Evolutionary conservation across 139 green algal genomes (phyloP), one percentile per base, ranked within the genome.

Genomic region (Mychonastes homosphaera): DNA sequence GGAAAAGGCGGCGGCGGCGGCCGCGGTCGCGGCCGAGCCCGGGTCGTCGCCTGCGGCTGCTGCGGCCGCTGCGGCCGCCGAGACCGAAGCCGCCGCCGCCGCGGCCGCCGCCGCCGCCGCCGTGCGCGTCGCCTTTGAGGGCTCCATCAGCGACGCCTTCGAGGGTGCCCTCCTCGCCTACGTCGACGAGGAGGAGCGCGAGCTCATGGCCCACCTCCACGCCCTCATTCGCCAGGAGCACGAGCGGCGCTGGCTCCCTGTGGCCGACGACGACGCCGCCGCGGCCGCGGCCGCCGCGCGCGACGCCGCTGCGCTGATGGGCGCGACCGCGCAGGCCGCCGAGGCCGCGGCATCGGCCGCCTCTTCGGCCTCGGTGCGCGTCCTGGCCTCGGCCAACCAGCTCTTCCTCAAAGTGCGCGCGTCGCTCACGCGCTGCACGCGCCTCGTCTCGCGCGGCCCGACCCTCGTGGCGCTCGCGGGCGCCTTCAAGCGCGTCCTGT

Each of bases 321-420:
- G 36, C 60, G 49, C 54, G 39, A 70, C 43, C 45, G 58, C 76
- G 58, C 39, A 85, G 13, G 85, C 85, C 67, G 49, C 85, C 48
- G 67, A 65, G 12, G 36, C 36, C 13, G 36, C 7, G 35, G 48
- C n/a, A 38, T 55, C 26, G 26, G 8, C n/a, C n/a, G n/a, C n/a
- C n/a, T n/a, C n/a, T n/a, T n/a, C n/a, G n/a, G n/a, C n/a, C n/a
- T n/a, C n/a, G 35, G 16, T 55, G 7, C 49, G 13, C 21, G 67
- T 84, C 45, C 67, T 88, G 35, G 59, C 62, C 26, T 78, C 66
- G 40, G 71, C 69, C 44, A 79, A 71, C 47, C 63, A 83, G 73
- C 58, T 95, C 35, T 95, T 95, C 77, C 64, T 90, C 10, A 80
- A 81, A 53, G 84, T 98, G 60, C 86, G 88, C 39, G 67, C 75